These are phyloP conservation scores for Globisporangium parvum DNA, from an alignment of 352 stramenopile species.

Conservation along the genomic window DNA sequence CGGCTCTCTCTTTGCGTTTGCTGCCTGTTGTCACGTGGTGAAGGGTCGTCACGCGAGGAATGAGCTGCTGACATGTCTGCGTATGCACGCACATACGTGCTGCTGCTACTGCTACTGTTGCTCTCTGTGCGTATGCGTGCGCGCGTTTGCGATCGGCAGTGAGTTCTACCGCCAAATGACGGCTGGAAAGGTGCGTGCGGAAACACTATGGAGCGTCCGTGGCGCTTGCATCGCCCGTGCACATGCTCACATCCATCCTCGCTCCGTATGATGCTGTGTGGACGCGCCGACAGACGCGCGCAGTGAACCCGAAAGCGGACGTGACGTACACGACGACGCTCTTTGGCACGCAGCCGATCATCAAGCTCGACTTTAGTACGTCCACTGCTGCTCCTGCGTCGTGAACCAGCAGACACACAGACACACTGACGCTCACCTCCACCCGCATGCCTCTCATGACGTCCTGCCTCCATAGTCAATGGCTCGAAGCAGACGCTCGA, in stretches of 20 bases:
- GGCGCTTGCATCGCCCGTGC: no score
- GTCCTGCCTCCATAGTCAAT: constrained; percentile 39
- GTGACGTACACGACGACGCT: constrained; percentile 54
- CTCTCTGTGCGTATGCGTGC: not conserved
- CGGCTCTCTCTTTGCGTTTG: constrained; percentile 9
- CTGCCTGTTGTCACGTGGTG: no score
- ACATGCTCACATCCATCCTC: constrained; percentile 1
- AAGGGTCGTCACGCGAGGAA: not conserved
- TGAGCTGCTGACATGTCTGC: not conserved
- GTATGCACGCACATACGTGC: not conserved
- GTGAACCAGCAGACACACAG: not conserved
- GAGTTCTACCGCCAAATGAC: constrained; percentile 85
- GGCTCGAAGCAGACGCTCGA: constrained; percentile 66
- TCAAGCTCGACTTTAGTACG: constrained; percentile 84
- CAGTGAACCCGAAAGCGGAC: constrained; percentile 77
- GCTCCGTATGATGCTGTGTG: not conserved
- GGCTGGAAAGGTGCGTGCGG: constrained; percentile 52
- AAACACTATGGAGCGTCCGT: no score
- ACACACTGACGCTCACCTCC: constrained; percentile 1
- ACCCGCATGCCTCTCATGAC: constrained; percentile 3
- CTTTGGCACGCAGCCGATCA: constrained; percentile 44
- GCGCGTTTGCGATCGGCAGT: constrained; percentile 20
- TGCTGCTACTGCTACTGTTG: not conserved
- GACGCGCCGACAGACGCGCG: constrained; percentile 48
- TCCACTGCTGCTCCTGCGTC: not conserved